Evolutionary conservation across 306 rosid genomes (phyloP), one percentile per base, ranked within the genome.

Genomic region (Ammopiptanthus mongolicus): DNA sequence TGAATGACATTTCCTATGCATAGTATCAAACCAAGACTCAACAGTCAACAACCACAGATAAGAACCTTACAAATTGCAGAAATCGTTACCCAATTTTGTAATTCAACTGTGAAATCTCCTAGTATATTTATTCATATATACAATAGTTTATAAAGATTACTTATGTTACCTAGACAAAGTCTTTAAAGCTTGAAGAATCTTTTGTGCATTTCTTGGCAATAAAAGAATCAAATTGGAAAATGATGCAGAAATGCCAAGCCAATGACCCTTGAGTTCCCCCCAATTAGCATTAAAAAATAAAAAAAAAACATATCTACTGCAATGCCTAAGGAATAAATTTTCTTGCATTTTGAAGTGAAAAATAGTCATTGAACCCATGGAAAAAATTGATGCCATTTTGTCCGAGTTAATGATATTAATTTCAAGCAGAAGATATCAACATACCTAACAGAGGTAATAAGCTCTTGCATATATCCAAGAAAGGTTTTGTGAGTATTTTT

Each of bases 381-480:
- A 23, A 21, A 18, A 56, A 22, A 5, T 23, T 56, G 62, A 56
- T 22, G 12, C 25, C 23, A 17, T 2, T 55, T 55, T 55, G 2
- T 28, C 14, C 5, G 36, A 56, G 63, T 11, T 56, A 11, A 22
- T 1, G 65, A 59, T 4, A 59, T 59, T 17, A 44, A 41, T 37
- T 64, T 21, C 17, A 73, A 48, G 12, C 2, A 58, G 8, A 10
- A 28, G 5, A 44, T 21, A 69, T 4, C 8, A 9, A 70, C 25
- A 57, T 65, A 91, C 96, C 94, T 66, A 91, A 78, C 57, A 91
- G 80, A 63, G 97, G 97, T 74, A 88, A 72, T 50, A 23, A 55
- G 42, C 71, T 83, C 57, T 82, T 87, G 92, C 97, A 91, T 11
- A 79, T 82, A 18, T 88, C 89, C 86, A 91, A 77, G 83, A 91